Percentiles rank a stretch among this genome's conserved stretches.
Evolutionary conservation across 2,329 filamentous ascomycete genomes (phyloP).

Genomic region (Ophiocordyceps polyrhachis-furcata): DNA sequence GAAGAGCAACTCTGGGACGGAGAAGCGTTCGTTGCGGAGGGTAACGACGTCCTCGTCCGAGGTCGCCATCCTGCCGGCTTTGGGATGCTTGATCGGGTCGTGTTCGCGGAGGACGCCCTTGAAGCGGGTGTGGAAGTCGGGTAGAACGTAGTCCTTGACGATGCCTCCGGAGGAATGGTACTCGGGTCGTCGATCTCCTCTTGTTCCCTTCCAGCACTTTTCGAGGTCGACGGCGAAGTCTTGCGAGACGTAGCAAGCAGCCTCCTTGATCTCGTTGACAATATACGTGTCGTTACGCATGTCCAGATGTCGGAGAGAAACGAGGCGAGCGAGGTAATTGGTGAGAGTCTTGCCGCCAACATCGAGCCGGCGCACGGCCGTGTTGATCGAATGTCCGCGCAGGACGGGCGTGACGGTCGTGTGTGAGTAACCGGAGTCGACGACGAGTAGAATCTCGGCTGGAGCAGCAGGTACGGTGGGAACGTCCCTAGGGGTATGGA

Average conservation of each 20-base stretch:
- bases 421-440: slow-evolving; percentile 86
- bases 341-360: slow-evolving; percentile 86
- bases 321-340: slow-evolving; percentile 75
- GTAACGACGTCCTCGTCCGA: slow-evolving; percentile 60
- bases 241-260: slow-evolving; percentile 62
- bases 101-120: slow-evolving; percentile 61
- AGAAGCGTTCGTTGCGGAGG: slow-evolving; percentile 80
- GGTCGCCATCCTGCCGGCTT: slow-evolving; percentile 23
- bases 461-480: slow-evolving; percentile 27
- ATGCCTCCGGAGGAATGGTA: slow-evolving; percentile 38
- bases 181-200: slow-evolving; percentile 32
- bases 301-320: slow-evolving; percentile 84
- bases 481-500: slow-evolving; percentile 37
- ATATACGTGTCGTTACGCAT: slow-evolving; percentile 88
- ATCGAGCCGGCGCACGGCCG: slow-evolving; percentile 67
- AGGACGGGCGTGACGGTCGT: slow-evolving; percentile 81
- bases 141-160: slow-evolving; percentile 80
- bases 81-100: slow-evolving; percentile 45
- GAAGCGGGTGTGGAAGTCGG: slow-evolving; percentile 46
- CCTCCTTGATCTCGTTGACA: slow-evolving; percentile 91
- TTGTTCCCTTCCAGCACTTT: slow-evolving; percentile 61
- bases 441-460: slow-evolving; percentile 65
- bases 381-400: slow-evolving; percentile 60
- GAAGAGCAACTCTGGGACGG: slow-evolving; percentile 79
- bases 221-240: slow-evolving; percentile 69